Evolutionary conservation across 2,329 filamentous ascomycete genomes (phyloP).

Genomic region (Emmonsiellopsis sp.): DNA sequence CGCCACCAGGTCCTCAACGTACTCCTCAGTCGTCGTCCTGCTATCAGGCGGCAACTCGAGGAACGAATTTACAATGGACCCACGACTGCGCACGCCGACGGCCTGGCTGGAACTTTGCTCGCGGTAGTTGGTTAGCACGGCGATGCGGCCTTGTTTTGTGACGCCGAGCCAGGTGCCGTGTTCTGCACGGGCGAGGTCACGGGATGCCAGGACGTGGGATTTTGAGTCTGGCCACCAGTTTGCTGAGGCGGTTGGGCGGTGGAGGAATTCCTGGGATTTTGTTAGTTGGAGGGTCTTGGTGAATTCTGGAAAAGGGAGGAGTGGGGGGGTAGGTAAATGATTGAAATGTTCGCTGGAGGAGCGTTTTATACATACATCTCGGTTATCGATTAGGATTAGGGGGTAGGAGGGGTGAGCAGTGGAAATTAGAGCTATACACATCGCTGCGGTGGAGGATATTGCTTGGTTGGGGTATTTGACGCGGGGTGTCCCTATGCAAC

Average conservation of each 20-base stretch:
- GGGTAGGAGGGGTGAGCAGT: constrained; percentile 68
- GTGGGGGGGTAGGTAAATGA: background rate
- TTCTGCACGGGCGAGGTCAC: constrained; percentile 50
- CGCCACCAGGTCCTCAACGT: constrained; percentile 47
- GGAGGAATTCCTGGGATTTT: constrained; percentile 49
- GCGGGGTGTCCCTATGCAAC: background rate
- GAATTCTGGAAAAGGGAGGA: background rate
- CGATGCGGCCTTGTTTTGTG: constrained; percentile 51
- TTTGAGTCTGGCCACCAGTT: constrained; percentile 52
- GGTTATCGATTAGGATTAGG: constrained; percentile 67
- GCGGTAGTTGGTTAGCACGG: constrained; percentile 57
- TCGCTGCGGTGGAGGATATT: constrained; percentile 24
- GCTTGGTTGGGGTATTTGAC: background rate
- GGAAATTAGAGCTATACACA: constrained; percentile 72
- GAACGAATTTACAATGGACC: constrained; percentile 53
- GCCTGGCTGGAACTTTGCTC: constrained; percentile 42
- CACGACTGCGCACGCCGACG: constrained; percentile 43
- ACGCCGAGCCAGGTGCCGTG: constrained; percentile 59
- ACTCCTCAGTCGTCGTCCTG: constrained; percentile 39
- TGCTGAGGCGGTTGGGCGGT: constrained; percentile 50
- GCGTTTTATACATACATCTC: constrained; percentile 46
- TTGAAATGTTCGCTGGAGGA: background rate
- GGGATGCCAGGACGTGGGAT: constrained; percentile 49
- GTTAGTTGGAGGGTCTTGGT: constrained; percentile 4
- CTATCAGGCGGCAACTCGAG: constrained; percentile 37